Evolutionary conservation across 345 rosid species (phyloP), one percentile per base, ranked within the genome.

Genomic region (Kernera saxatilis): DNA sequence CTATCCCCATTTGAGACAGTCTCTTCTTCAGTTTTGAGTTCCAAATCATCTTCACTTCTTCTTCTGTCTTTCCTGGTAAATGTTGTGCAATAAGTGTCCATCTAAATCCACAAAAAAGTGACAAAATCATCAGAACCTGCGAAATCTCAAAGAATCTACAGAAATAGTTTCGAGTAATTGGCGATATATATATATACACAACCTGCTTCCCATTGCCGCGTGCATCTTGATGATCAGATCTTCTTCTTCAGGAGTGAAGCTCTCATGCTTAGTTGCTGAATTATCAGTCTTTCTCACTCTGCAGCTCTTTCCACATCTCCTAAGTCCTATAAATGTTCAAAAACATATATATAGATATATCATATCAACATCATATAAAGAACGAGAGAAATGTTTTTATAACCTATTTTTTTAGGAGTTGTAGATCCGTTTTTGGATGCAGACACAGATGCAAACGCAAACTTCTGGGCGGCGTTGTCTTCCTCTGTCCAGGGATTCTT

Each of bases 11-110:
- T 44, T 87, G 91, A n/a, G 81, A 61, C 26, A 94, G 92, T 84
- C 87, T 94, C 83, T 91, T 91, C 78, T 82, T 84, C 23, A 91
- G 88, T 82, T 82, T 91, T 3, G 96, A 82, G 81, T 94, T 94
- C 97, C 99, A 89, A 80, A 87, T 82, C 71, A 89, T 94, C 55
- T 94, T 94, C 67, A 94, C 96, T 71, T 94, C 97, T 46, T 91
- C 91, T 74, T 91, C 97, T 29, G 95, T 91, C 81, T 96, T 85
- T 15, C 97, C 99, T 2, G 96, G 95, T 12, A 94, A 84, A 15
- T 86, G 97, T 62, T 89, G 96, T 50, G 99, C 99, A 68, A 91
- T 91, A 51, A 94, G 82, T 22, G 92, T 78, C 97, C 97, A 91
- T 83, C 98, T 91, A 76, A 23, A 64, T 40, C 55, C 62, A 56